Conservation (phyloP, 331 rosid species). For the Rosa hybrid region DNA sequence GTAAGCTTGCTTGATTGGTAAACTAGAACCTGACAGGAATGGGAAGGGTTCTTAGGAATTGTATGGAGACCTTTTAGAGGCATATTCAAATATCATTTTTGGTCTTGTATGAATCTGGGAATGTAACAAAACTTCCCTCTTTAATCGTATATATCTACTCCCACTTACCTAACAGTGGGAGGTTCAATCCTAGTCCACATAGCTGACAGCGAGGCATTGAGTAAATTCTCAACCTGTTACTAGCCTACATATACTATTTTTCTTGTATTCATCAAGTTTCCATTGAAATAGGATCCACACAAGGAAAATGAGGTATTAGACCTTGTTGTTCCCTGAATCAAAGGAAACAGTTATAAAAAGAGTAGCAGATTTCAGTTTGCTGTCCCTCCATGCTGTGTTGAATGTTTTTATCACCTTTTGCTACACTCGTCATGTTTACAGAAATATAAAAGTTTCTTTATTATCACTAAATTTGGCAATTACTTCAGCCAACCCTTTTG, state of each 20-base stretch:
- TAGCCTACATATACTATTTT: neutral
- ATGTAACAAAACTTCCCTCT: too few species aligned
- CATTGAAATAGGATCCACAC: neutral
- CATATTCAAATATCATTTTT: too few species aligned
- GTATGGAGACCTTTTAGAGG: too few species aligned
- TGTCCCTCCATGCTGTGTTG: constrained; percentile 28
- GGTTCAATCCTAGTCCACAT: constrained; percentile 24
- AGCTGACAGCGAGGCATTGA: constrained; percentile 4
- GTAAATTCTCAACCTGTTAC: constrained; percentile 39
- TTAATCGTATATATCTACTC: neutral
- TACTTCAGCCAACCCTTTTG: neutral
- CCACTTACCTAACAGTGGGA: constrained; percentile 6
- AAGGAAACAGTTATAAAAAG: constrained; percentile 33
- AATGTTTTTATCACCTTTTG: constrained; percentile 14
- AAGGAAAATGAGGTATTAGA: constrained; percentile 21
- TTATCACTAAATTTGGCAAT: neutral
- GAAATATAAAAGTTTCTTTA: neutral
- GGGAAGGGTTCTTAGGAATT: too few species aligned
- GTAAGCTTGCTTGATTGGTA: too few species aligned
- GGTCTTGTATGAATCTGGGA: too few species aligned
- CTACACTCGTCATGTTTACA: constrained; percentile 10
- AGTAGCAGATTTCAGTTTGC: constrained; percentile 37
- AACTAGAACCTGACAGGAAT: too few species aligned
- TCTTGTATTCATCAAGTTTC: neutral
- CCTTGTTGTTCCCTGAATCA: constrained; percentile 49